Base-by-base conservation (phyloP, 768 basidiomycete species). In the Calocera viscosa region DNA sequence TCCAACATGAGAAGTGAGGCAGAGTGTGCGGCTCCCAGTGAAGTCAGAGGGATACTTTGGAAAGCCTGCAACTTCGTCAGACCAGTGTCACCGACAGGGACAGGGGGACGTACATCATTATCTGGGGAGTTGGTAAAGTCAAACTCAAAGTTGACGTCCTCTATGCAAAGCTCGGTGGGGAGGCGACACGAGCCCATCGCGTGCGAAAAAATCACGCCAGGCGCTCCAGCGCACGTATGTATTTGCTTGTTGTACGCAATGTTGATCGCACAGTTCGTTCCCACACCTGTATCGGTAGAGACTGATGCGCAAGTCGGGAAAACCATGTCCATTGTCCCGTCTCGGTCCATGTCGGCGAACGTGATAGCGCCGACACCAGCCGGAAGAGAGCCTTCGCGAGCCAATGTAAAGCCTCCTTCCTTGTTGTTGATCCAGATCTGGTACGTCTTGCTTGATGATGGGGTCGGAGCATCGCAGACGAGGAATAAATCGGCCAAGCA, bases 401-500 rank as follows among this genome's bases (percentile, higher is more conserved):
- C 84, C 1, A 94, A 80, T 1, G 78, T 77, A 76, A 90, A 97
- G 0, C 90, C 90, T 22, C 82, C 76, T 24, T 81, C 80, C 73
- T 94, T 93, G 72, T 87, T 80, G 74, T 96, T 97, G 19, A 89
- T 76, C 94, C 95, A 99, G 63, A 98, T 88, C 74, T 98, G 94
- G 76, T 87, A 95, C 1, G 81, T 84, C 16, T 74, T 82, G 82
- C 28, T 75, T 74, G n/a, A 80, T 80, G 39, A 69, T n/a, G 47
- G 64, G 26, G 75, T 78, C 0, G 83, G 82, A 67, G 87, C 83
- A 68, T 87, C 82, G 74, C 96, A 98, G 12, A 91, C 84, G 7
- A 99, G 80, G 75, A 99, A 95, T 1, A 98, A 77, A 71, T 99
- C 95, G 89, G 94, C 92, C 2, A 96, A 81, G 75, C 96, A 98